Evolutionary conservation across 225 moss, liverwort and hornwort species (phyloP), one percentile per base, ranked within the genome.

Genomic region (Physcomitrium patens): DNA sequence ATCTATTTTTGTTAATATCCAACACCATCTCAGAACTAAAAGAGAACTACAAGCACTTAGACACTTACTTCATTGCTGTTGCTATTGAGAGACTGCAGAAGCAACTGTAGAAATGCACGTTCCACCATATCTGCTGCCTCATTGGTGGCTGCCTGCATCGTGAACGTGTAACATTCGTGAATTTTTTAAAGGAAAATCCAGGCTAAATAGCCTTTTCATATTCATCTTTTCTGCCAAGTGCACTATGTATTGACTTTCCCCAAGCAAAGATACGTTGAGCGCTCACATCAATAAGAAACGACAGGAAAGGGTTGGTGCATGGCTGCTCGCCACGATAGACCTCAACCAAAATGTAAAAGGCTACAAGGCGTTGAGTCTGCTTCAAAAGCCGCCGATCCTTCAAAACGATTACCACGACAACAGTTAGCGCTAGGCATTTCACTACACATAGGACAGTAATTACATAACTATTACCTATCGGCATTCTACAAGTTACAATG

Each of bases 241-340:
- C 47, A 58, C 46, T 27, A 46, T 52, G 43, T 19, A 16, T 24
- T 24, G 10, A 51, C 11, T 31, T 37, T 62, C 72, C 61, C 61
- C 19, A 43, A 68, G 56, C 46, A 26, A 20, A 76, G n/a, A 76
- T 50, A 77, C 43, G 50, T 67, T 58, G 37, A 71, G 63, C 50
- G 61, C 91, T 93, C 87, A 99, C 94, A 85, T 89, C 82, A 74
- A 94, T 73, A 62, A 99, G 81, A 13, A 74, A 28, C 46, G 89
- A 76, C 91, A 94, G 91, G 68, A 95, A 99, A 58, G 97, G 94
- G 64, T 99, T 93, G 55, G 87, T 87, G 53, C 80, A 86, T 55
- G 91, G 86, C 81, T 93, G 93, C 76, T 93, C 93, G 75, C 82
- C 76, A 62, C 84, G 90, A 79, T 90, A 95, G 72, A 93, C 63